phyloP scores from a whole-genome alignment of 139 green algal genomes.

The Tetratostichococcus sp. region DNA sequence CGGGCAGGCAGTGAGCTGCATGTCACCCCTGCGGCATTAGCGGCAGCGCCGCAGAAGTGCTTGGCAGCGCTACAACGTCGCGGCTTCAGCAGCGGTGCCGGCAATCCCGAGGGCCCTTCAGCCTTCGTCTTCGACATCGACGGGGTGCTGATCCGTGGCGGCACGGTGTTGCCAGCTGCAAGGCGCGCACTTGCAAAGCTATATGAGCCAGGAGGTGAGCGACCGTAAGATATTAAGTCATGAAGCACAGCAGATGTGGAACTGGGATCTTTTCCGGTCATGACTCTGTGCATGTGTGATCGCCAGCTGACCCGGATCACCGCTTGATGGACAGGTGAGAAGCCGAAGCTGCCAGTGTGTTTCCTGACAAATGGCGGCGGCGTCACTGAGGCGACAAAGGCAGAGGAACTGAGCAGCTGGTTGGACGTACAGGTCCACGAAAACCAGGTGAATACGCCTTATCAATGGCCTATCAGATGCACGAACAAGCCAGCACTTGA shows the following conservation, averaged over 20 bases:
- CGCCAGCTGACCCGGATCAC: too few relatives aligned
- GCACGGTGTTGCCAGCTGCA: slow-evolving; percentile 40
- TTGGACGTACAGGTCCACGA: slow-evolving; percentile 55
- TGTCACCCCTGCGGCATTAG: too few relatives aligned
- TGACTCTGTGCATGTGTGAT: too few relatives aligned
- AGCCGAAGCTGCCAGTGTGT: slow-evolving; percentile 28
- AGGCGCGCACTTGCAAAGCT: slow-evolving; percentile 50
- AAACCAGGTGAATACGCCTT: slow-evolving; percentile 8
- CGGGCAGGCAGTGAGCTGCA: too few relatives aligned
- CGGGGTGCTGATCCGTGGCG: slow-evolving; percentile 67
- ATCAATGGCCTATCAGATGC: too few relatives aligned
- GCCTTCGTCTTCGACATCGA: slow-evolving; percentile 81
- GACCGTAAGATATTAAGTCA: too few relatives aligned
- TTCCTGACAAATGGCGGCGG: slow-evolving; percentile 86
- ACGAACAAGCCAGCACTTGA: too few relatives aligned
- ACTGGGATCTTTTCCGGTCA: too few relatives aligned
- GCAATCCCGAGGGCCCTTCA: background rate
- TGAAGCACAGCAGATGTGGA: too few relatives aligned
- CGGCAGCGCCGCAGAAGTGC: too few relatives aligned
- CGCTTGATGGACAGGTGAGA: background rate
- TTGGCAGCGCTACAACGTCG: background rate
- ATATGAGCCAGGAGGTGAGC: slow-evolving; percentile 27
- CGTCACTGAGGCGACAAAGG: slow-evolving; percentile 60
- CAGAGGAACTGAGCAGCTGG: slow-evolving; percentile 61
- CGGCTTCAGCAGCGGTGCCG: background rate